Conservation (phyloP, 441 rosid species). For the Gossypium trilobum region DNA sequence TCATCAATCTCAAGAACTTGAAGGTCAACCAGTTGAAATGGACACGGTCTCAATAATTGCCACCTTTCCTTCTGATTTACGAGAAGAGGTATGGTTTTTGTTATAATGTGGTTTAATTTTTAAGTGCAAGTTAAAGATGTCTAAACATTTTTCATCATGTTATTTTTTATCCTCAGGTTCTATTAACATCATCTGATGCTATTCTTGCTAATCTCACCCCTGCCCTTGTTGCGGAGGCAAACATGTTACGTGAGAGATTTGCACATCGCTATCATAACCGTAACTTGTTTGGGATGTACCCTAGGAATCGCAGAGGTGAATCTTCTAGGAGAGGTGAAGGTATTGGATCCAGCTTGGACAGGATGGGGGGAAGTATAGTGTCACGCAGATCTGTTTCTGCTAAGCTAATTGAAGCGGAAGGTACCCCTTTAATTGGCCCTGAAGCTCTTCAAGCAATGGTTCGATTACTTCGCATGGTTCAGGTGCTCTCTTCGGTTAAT, state of each 20-base stretch:
- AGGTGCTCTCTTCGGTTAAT: constrained; percentile 36
- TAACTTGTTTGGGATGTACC: constrained; percentile 82
- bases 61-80: constrained; percentile 89
- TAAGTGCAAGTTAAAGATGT: not conserved
- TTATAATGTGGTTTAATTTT: constrained; percentile 7
- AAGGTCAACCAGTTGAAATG: constrained; percentile 99
- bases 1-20: constrained; percentile 93
- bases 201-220: constrained; percentile 96
- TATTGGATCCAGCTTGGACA: constrained; percentile 52
- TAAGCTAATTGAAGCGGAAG: constrained; percentile 84
- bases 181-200: constrained; percentile 92
- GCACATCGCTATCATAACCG: constrained; percentile 89
- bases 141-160: not conserved
- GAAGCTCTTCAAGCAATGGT: constrained; percentile 84
- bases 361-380: constrained; percentile 49
- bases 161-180: constrained; percentile 49
- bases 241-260: constrained; percentile 94
- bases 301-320: constrained; percentile 92
- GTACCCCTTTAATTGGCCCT: constrained; percentile 73
- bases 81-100: constrained; percentile 69
- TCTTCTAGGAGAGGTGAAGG: constrained; percentile 84
- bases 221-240: constrained; percentile 97
- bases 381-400: constrained; percentile 59
- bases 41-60: constrained; percentile 97
- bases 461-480: constrained; percentile 85